phyloP scores from a whole-genome alignment of 163 green algal species.

The Prototheca cutis region DNA sequence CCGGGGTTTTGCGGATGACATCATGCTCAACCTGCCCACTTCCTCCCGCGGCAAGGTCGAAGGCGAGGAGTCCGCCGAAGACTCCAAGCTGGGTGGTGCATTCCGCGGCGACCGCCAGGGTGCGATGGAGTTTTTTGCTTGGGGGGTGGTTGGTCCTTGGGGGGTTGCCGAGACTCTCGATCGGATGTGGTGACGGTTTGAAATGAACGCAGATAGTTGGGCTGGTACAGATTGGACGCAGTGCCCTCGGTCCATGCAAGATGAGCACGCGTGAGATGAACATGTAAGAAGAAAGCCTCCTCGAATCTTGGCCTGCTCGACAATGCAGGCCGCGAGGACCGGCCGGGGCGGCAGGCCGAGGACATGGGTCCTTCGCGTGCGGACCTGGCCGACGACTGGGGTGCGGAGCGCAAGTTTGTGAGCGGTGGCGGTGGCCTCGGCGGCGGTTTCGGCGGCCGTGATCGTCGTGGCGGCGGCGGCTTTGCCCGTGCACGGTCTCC shows the following conservation, averaged over 20 bases:
- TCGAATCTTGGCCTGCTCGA: slow-evolving; percentile 8
- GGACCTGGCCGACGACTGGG: slow-evolving; percentile 35
- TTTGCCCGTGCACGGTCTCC: slow-evolving; percentile 6
- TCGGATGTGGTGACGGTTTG: no score
- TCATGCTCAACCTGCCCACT: slow-evolving; percentile 49
- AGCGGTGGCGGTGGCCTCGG: background rate
- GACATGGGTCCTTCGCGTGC: slow-evolving; percentile 30
- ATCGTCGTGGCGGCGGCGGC: slow-evolving; percentile 15
- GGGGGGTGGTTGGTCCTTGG: no score
- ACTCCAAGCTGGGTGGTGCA: slow-evolving; percentile 35
- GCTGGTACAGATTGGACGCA: no score
- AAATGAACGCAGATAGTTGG: no score
- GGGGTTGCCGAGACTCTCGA: no score
- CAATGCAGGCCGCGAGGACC: slow-evolving; percentile 18
- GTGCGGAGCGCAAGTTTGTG: slow-evolving; percentile 32
- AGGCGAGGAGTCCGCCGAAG: slow-evolving; percentile 26
- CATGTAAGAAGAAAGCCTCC: no score
- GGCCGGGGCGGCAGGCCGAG: slow-evolving; percentile 29
- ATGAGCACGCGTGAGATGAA: no score
- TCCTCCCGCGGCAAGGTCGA: slow-evolving; percentile 28
- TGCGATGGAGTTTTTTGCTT: no score
- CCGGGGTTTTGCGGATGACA: slow-evolving; percentile 25
- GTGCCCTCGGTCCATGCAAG: no score
- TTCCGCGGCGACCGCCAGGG: slow-evolving; percentile 57
- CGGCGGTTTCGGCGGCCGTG: slow-evolving; percentile 24